Evolutionary conservation across 202 grass and related monocot species (phyloP).

Genomic region (Saccharum hybrid): DNA sequence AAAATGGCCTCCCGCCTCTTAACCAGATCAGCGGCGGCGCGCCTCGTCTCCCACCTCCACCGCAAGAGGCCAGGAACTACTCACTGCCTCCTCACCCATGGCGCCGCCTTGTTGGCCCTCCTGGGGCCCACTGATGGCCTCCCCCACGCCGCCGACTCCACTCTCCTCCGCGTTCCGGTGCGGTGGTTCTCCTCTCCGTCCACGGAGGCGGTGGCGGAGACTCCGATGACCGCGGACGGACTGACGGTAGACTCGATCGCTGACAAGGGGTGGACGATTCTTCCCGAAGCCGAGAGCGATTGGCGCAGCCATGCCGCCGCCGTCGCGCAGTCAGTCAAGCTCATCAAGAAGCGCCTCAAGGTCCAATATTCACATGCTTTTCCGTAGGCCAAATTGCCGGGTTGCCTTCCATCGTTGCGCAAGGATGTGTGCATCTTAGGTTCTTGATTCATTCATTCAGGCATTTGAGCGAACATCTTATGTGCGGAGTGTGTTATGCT

Average conservation of each 20-base stretch:
- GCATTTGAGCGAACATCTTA: slow-evolving; percentile 40
- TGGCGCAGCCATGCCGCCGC: slow-evolving; percentile 94
- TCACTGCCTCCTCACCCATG: slow-evolving; percentile 20
- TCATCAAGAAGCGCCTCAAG: slow-evolving; percentile 95
- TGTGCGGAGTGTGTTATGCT: not conserved
- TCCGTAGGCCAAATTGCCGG: not conserved
- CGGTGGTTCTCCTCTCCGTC: slow-evolving; percentile 61
- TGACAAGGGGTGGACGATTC: slow-evolving; percentile 82
- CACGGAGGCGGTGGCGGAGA: slow-evolving; percentile 41
- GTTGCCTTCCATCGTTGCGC: not conserved
- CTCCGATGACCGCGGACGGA: slow-evolving; percentile 67
- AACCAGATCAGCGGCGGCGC: slow-evolving; percentile 47
- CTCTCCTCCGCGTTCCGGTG: not conserved
- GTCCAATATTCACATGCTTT: slow-evolving; percentile 43
- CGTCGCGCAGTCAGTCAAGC: slow-evolving; percentile 73
- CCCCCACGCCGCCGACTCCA: not conserved
- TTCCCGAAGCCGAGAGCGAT: slow-evolving; percentile 75
- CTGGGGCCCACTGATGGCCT: not conserved
- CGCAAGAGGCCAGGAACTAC: slow-evolving; percentile 30
- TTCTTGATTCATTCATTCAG: not conserved
- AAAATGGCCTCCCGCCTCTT: slow-evolving; percentile 59
- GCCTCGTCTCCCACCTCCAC: slow-evolving; percentile 45
- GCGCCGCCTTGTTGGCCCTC: slow-evolving; percentile 8
- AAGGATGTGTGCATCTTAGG: not conserved
- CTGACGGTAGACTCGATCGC: slow-evolving; percentile 73